Base-by-base conservation (phyloP, 805 yeast genomes). In the Hanseniaspora lachancei region DNA sequence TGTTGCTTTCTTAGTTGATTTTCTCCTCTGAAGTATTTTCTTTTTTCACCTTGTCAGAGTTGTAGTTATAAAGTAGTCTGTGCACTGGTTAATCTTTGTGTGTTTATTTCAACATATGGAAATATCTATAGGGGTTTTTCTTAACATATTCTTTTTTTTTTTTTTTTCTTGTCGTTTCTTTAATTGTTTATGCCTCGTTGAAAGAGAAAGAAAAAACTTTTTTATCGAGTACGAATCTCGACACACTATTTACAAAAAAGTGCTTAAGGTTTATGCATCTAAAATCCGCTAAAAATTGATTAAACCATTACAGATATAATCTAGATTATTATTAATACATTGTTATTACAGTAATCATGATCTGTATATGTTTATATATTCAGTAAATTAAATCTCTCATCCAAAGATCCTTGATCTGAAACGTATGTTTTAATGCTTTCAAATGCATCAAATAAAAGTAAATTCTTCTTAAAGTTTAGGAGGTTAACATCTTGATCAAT, bases 351-450 rank as follows among this genome's bases (percentile, higher is more conserved):
- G 29, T 27, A 27, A 27, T 27, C 29, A 27, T 27, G 29, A 5
- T 4, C 5, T 27, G 29, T 27, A 7, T 27, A 5, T 36, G 16
- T 36, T 29, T 42, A 50, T 23, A 50, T 50, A 42, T 21, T 42
- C 18, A 51, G 9, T 58, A 77, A 75, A 55, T 74, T 76, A 67
- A 83, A 86, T 61, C 89, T 72, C 34, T 79, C 82, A 62, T 88
- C 95, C 35, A 77, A 76, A 43, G 74, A 80, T 60, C 80, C 78
- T 64, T 88, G 95, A 21, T 78, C 78, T 16, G 70, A 70, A 55
- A 89, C 81, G 63, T 85, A 89, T 39, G 71, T 76, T 64, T 44
- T 88, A 70, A 0, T 95, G 85, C 58, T 96, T 75, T 53, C 78
- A 74, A 64, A 88, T 87, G 66, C 81, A 83, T 62, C 75, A 60